phyloP scores from a whole-genome alignment of 2,329 filamentous ascomycete species.

The Camptophora hylomeconis region DNA sequence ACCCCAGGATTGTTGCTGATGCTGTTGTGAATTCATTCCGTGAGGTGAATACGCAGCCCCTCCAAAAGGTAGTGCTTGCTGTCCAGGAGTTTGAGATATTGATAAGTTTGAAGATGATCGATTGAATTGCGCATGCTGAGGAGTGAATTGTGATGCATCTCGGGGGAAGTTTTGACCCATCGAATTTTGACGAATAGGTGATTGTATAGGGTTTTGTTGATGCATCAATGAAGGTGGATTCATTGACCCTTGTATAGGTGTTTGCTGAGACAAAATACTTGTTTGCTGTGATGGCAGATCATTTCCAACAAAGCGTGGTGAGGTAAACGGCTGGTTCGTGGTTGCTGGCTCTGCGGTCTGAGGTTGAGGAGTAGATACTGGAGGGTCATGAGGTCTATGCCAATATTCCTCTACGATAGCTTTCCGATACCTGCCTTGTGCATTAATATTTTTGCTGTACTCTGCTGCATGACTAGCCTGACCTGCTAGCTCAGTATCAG shows the following conservation, averaged over 20 bases:
- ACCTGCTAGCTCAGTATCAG: constrained; percentile 64
- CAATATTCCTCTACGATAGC: constrained; percentile 74
- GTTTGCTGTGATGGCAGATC: constrained; percentile 21
- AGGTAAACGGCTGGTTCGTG: constrained; percentile 9
- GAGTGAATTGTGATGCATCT: constrained; percentile 51
- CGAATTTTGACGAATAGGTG: constrained; percentile 49
- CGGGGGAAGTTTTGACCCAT: constrained; percentile 48
- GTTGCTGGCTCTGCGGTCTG: constrained; percentile 22
- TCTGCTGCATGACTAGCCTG: constrained; percentile 83
- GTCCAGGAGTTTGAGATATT: constrained; percentile 38
- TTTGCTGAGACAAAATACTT: constrained; percentile 31
- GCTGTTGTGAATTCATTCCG: constrained; percentile 33
- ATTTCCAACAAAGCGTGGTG: constrained; percentile 11
- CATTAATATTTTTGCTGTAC: constrained; percentile 73
- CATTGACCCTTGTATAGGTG: constrained; percentile 36
- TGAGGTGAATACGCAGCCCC: constrained; percentile 42
- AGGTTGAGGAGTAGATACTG: constrained; percentile 36
- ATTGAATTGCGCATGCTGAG: constrained; percentile 11
- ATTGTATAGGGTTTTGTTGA: constrained; percentile 60
- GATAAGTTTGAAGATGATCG: constrained; percentile 43
- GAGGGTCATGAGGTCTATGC: constrained; percentile 69
- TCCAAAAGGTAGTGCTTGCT: constrained; percentile 40
- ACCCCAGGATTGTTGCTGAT: constrained; percentile 54
- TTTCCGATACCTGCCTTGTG: constrained; percentile 64
- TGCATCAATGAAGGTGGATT: constrained; percentile 59